Evolutionary conservation across 805 yeast genomes (phyloP), one percentile per base, ranked within the genome.

Genomic region (Candida fluviatilis): DNA sequence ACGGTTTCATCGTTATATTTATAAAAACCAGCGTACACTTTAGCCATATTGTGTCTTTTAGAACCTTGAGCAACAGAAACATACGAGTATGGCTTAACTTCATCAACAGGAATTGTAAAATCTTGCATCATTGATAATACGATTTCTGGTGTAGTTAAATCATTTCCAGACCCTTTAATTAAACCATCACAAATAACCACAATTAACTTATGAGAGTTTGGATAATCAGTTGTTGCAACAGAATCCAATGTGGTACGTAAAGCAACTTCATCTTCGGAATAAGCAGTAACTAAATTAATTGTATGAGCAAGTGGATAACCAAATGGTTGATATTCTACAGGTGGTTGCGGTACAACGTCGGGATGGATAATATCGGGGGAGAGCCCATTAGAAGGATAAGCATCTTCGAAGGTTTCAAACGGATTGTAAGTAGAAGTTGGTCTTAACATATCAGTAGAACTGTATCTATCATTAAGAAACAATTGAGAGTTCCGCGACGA

Each of bases 41-140:
- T 91, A 19, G 99, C 97, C 96, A 90, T 89, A 58, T 93, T 93
- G 57, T 93, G 99, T 58, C 99, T 82, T 65, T 88, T 93, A 3
- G 85, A 52, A 50, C 99, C 99, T 50, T 84, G 84, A 2, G 96
- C 95, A 29, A 93, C 97, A 5, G 98, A 95, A 26, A 93, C 95
- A 58, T 93, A 91, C 0, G 97, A 89, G 53, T 80, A 73, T 0
- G 97, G 76, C 54, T 76, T 63, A 4, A 88, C 96, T 12, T 86
- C 80, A 14, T 87, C 95, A 7, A 71, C 74, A 0, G 87, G 84
- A 25, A 74, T 69, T 5, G 77, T 72, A 50, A 89, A 66, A 43
- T 68, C 74, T 8, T 82, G 76, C 93, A 93, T 87, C 90, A 93
- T 82, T 31, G 76, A 77, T 43, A 93, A 62, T 14, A 82, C 89